Percentiles rank a stretch among this genome's conserved stretches.
Evolutionary conservation across 2,329 filamentous ascomycete genomes (phyloP).

Genomic region (Aspergillus pseudonomiae): DNA sequence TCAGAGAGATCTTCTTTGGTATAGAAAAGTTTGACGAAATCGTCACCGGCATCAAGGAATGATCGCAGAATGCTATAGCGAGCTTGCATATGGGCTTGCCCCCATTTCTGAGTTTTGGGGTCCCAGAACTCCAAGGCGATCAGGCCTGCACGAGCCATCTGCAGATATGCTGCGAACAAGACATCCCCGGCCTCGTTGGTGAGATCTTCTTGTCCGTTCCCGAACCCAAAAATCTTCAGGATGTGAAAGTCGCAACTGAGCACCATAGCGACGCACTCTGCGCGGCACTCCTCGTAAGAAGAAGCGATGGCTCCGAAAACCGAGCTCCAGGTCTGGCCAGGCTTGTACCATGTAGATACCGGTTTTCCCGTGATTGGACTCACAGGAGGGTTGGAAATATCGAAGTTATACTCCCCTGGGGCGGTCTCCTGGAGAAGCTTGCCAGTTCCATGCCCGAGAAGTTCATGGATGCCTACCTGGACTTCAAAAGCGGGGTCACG

Average conservation of each 20-base stretch:
- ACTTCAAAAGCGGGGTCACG: conserved; percentile 90
- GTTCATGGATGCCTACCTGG: conserved; percentile 91
- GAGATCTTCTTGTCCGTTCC: conserved; percentile 73
- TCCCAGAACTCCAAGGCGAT: conserved; percentile 93
- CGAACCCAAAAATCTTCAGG: conserved; percentile 88
- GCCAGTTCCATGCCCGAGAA: conserved; percentile 86
- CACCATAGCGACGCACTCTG: conserved; percentile 91
- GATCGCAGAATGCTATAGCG: conserved; percentile 78
- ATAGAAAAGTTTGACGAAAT: conserved; percentile 83
- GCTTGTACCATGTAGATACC: conserved; percentile 86
- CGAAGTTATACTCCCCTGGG: conserved; percentile 84
- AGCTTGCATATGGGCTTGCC: conserved; percentile 88
- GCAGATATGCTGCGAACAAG: conserved; percentile 83
- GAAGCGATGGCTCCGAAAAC: conserved; percentile 87
- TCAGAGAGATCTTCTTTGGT: conserved; percentile 75
- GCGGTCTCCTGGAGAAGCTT: conserved; percentile 90
- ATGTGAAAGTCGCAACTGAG: conserved; percentile 86
- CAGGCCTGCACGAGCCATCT: conserved; percentile 92
- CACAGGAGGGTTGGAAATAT: conserved; percentile 76
- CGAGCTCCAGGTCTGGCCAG: conserved; percentile 90
- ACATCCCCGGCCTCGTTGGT: conserved; percentile 79
- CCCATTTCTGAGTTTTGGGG: conserved; percentile 87
- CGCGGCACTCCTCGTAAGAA: conserved; percentile 91
- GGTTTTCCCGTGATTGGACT: conserved; percentile 79
- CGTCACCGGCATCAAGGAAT: conserved; percentile 82